Base-by-base conservation (phyloP, 495 filamentous ascomycete species). In the Tetracladium setigerum region DNA sequence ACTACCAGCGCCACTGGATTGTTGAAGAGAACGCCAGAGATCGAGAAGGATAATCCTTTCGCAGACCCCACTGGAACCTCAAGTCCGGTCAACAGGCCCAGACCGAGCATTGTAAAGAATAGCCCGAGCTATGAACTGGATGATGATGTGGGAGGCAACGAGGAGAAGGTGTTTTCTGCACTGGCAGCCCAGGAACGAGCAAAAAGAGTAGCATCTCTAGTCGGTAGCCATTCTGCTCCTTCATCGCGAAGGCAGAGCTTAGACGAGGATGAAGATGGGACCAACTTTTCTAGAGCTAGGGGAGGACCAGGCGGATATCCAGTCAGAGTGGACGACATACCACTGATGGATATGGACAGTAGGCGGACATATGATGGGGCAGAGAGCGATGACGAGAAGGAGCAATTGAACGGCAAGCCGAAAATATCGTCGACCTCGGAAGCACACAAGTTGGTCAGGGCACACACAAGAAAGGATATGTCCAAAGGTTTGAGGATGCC, bases 361-460 rank as follows among this genome's bases (percentile, higher is more conserved):
- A 61, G 46, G 47, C 58, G 41, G 42, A 44, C 48, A 9, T 62
- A 61, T 41, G 60, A 57, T 38, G 47, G 55, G 31, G 59, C 59
- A 13, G 56, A 58, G n/a, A 63, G 52, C 14, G 61, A 59, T 38
- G 57, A 61, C 10, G 45, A 46, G 27, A 18, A 38, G 3, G 15
- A 46, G 33, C 41, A 59, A 14, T 6, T 19, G 32, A 48, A 49
- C 47, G 50, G 38, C 19, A 54, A 53, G 43, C 38, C 32, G 22
- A 58, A 50, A 34, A 41, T 44, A 24, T 61, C 41, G 7, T 62
- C 47, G 39, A 64, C 54, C 17, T 59, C 58, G 5, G 70, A 72
- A 50, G 76, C 76, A 16, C 67, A 69, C 30, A 66, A 71, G 16
- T 60, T 79, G 7, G 74, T 78, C 10, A 65, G 68, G 35, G 67